Percentiles rank a stretch among this genome's conserved stretches.
These are phyloP conservation scores for Isabelozyma gotoi DNA, from an alignment of 805 yeast genomes.

Conservation along the genomic window DNA sequence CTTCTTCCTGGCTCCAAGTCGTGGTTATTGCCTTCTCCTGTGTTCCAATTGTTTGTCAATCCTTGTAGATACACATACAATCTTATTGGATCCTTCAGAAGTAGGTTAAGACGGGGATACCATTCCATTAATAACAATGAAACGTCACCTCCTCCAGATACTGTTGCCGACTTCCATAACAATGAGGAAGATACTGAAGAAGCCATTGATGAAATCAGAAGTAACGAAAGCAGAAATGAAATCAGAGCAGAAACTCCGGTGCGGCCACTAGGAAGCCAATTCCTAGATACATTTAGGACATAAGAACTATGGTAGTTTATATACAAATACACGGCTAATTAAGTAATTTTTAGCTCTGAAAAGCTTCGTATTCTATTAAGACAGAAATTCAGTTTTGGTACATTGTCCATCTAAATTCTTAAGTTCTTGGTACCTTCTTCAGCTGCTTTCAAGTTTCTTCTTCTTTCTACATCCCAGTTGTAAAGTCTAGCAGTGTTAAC, in stretches of 20 bases:
- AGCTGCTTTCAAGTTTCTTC: conserved; percentile 48
- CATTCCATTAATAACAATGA: conserved; percentile 2
- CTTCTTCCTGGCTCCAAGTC: conserved; percentile 35
- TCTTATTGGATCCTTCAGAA: not conserved
- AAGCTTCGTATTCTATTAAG: no score
- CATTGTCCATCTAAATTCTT: conserved; percentile 11
- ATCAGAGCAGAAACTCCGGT: conserved; percentile 59
- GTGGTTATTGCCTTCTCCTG: conserved; percentile 30
- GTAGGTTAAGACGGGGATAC: conserved; percentile 7
- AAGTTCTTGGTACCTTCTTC: conserved; percentile 33
- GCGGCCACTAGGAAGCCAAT: conserved; percentile 59
- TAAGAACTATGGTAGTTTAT: conserved; percentile 11
- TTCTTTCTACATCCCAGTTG: conserved; percentile 83
- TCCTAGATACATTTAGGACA: conserved; percentile 58
- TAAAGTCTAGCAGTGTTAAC: conserved; percentile 93
- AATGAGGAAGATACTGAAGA: conserved; percentile 16
- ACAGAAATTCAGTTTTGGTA: not conserved
- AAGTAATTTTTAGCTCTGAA: not conserved
- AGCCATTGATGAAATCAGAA: conserved; percentile 25
- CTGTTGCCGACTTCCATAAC: not conserved
- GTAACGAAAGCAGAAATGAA: conserved; percentile 20
- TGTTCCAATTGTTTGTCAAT: conserved; percentile 25
- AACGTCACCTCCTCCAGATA: not conserved
- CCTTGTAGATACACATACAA: conserved; percentile 19
- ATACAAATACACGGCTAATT: not conserved